Conservation (phyloP, 2,329 filamentous ascomycete species). For the Xylariaceae sp. region DNA sequence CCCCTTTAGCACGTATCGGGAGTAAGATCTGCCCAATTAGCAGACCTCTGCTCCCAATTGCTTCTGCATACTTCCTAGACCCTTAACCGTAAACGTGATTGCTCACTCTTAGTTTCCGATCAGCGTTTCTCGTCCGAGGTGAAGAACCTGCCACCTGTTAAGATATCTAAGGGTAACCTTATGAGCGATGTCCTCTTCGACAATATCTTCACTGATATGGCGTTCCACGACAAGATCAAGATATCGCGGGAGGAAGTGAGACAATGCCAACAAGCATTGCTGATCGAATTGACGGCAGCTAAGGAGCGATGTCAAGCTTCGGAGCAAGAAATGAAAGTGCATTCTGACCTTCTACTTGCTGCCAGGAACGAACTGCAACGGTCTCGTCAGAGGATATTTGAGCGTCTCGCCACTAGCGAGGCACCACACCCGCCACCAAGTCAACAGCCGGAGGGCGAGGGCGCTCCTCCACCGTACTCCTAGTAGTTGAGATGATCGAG, state of each 20-base stretch:
- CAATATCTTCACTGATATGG: slow-evolving; percentile 59
- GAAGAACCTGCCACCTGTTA: slow-evolving; percentile 46
- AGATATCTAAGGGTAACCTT: slow-evolving; percentile 52
- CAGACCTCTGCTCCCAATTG: too few relatives aligned
- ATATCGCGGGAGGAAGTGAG: slow-evolving; percentile 41
- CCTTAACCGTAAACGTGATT: too few relatives aligned
- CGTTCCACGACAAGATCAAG: slow-evolving; percentile 59
- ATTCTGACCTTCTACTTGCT: slow-evolving; percentile 41
- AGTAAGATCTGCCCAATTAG: too few relatives aligned
- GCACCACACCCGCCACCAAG: not conserved
- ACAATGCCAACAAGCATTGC: slow-evolving; percentile 43
- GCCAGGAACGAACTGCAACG: slow-evolving; percentile 50
- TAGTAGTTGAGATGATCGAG: not conserved
- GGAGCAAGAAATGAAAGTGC: slow-evolving; percentile 40
- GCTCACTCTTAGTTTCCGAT: too few relatives aligned
- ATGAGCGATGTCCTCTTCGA: slow-evolving; percentile 61
- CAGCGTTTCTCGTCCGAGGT: slow-evolving; percentile 47
- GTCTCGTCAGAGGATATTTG: slow-evolving; percentile 52
- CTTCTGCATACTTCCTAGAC: too few relatives aligned
- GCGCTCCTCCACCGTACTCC: not conserved
- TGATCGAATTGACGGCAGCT: slow-evolving; percentile 36
- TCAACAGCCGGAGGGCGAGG: too few relatives aligned
- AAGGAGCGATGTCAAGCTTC: slow-evolving; percentile 33
- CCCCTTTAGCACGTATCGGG: too few relatives aligned
- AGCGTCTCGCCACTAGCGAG: slow-evolving; percentile 26